Percentiles rank a stretch among this genome's conserved stretches.
Evolutionary conservation across 495 filamentous ascomycete species (phyloP).

Genomic region (Aspergillus nanangensis): DNA sequence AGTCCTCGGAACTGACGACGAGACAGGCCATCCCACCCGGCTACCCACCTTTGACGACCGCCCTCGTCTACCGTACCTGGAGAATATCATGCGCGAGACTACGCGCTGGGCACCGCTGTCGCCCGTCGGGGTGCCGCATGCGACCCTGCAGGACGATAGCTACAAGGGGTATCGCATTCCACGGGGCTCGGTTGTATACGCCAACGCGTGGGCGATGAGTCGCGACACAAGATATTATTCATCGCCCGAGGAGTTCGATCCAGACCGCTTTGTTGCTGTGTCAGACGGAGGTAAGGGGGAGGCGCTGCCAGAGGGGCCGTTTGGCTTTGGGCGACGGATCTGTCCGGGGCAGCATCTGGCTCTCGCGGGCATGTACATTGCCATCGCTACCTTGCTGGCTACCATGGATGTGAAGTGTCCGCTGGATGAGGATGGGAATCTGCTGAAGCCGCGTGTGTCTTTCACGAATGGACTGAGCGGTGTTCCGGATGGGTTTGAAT

Average conservation of each 20-base stretch:
- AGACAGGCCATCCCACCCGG: slow-evolving; percentile 4
- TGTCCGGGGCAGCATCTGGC: slow-evolving; percentile 18
- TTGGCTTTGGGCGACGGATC: slow-evolving; percentile 45
- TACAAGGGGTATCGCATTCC: slow-evolving; percentile 48
- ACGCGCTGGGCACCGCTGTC: slow-evolving; percentile 32
- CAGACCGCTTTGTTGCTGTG: slow-evolving; percentile 38
- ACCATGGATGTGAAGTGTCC: slow-evolving; percentile 14
- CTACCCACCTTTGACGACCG: slow-evolving; percentile 18
- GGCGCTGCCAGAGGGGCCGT: slow-evolving; percentile 44
- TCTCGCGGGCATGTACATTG: slow-evolving; percentile 15
- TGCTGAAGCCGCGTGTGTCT: slow-evolving; percentile 3
- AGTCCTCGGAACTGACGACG: slow-evolving; percentile 13
- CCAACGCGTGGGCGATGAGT: slow-evolving; percentile 42
- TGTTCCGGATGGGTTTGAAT: slow-evolving; percentile 15
- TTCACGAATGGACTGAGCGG: slow-evolving; percentile 18
- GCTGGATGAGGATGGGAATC: slow-evolving; percentile 12
- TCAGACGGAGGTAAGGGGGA: slow-evolving; percentile 44
- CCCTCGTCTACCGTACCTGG: slow-evolving; percentile 24
- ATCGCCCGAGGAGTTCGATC: slow-evolving; percentile 32
- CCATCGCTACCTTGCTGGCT: slow-evolving; percentile 13
- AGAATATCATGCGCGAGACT: slow-evolving; percentile 28
- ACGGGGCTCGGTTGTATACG: slow-evolving; percentile 33
- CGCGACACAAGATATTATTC: slow-evolving; percentile 34
- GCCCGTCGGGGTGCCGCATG: slow-evolving; percentile 48
- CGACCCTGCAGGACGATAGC: slow-evolving; percentile 43